A percentile compares a stretch with the other conserved stretches of the same genome.
Conservation (phyloP, 225 moss, liverwort and hornwort species). For the Straminergon stramineum region DNA sequence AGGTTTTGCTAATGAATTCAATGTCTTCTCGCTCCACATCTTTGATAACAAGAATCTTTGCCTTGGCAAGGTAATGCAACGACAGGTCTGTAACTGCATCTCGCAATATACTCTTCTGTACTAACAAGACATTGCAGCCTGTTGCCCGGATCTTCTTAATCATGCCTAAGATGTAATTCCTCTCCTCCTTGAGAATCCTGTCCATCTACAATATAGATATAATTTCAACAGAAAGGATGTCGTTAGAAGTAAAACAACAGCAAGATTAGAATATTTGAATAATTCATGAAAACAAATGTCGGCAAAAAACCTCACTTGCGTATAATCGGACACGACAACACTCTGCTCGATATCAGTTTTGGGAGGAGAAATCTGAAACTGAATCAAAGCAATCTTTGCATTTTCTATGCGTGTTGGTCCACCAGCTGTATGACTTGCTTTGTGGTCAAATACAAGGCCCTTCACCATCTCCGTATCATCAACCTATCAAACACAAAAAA, state of each 20-base stretch:
- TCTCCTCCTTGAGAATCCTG: slow-evolving; percentile 91
- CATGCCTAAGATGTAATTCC: slow-evolving; percentile 87
- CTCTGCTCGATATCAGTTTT: slow-evolving; percentile 96
- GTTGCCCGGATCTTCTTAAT: slow-evolving; percentile 92
- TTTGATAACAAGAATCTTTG: slow-evolving; percentile 91
- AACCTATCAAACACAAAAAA: slow-evolving; percentile 36
- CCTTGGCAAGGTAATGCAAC: slow-evolving; percentile 88
- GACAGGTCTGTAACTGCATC: slow-evolving; percentile 97
- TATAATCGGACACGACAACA: slow-evolving; percentile 88
- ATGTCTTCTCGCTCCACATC: slow-evolving; percentile 94
- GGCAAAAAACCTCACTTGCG: slow-evolving; percentile 45
- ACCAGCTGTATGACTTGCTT: slow-evolving; percentile 92
- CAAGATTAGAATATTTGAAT: not conserved
- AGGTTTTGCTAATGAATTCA: slow-evolving; percentile 90
- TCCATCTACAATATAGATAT: slow-evolving; percentile 53
- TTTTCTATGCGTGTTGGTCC: slow-evolving; percentile 82
- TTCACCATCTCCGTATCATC: slow-evolving; percentile 95
- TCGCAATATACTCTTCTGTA: slow-evolving; percentile 92
- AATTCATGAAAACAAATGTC: not conserved
- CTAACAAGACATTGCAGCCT: slow-evolving; percentile 79
- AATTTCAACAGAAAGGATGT: not conserved
- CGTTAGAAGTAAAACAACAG: not conserved
- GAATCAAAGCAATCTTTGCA: slow-evolving; percentile 83
- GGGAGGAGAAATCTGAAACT: slow-evolving; percentile 93
- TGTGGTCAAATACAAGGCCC: slow-evolving; percentile 85